Percentiles rank a stretch among this genome's conserved stretches.
phyloP scores from a whole-genome alignment of 169 alveolate species.

The Cryptosporidium sp. region DNA sequence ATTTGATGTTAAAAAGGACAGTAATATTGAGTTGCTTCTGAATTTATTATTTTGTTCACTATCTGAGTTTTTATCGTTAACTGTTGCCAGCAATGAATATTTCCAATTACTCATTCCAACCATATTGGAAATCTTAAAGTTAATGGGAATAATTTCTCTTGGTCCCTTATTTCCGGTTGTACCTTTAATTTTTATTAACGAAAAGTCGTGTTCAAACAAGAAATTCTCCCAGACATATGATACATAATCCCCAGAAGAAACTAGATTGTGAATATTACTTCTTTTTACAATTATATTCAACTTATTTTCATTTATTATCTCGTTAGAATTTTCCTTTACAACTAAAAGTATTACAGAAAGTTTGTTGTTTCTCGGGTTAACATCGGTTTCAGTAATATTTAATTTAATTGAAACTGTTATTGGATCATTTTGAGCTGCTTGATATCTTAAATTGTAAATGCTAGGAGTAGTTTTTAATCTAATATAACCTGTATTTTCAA shows the following conservation, averaged over 20 bases:
- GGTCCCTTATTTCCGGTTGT: background rate
- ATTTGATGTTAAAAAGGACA: constrained; percentile 50
- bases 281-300: constrained; percentile 29
- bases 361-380: constrained; percentile 12
- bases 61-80: background rate
- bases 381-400: constrained; percentile 3
- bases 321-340: background rate
- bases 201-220: constrained; percentile 19
- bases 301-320: constrained; percentile 9
- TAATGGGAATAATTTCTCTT: constrained; percentile 20
- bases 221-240: constrained; percentile 59
- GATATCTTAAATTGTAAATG: background rate
- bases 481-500: constrained; percentile 40
- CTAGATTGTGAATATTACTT: constrained; percentile 27
- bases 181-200: constrained; percentile 16
- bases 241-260: constrained; percentile 1
- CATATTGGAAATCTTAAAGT: constrained; percentile 20
- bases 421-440: background rate
- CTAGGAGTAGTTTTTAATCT: constrained; percentile 22
- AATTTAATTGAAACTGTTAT: constrained; percentile 31
- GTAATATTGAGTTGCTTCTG: constrained; percentile 1
- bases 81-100: constrained; percentile 45
- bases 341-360: constrained; percentile 27
- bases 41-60: background rate
- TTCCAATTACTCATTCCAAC: constrained; percentile 11